Evolutionary conservation across 495 filamentous ascomycete genomes (phyloP).

Genomic region (Venustampulla echinocandica): DNA sequence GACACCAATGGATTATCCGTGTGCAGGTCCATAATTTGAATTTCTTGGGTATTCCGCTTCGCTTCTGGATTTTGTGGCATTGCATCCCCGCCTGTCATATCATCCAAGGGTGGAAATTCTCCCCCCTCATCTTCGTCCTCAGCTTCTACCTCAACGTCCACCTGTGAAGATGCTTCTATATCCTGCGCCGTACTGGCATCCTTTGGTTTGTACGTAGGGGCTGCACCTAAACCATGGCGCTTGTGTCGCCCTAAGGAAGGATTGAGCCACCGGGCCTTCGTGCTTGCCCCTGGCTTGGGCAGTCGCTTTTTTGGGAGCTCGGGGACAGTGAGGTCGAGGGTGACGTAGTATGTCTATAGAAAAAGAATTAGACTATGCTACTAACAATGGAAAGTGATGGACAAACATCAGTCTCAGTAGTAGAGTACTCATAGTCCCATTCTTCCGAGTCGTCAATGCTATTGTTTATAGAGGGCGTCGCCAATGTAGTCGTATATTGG

Average conservation of each 20-base stretch:
- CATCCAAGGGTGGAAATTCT: slow-evolving; percentile 12
- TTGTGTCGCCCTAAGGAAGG: slow-evolving; percentile 16
- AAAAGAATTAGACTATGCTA: background rate
- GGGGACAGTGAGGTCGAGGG: slow-evolving; percentile 45
- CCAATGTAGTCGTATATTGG: background rate
- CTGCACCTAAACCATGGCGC: slow-evolving; percentile 10
- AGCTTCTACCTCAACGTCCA: slow-evolving; percentile 13
- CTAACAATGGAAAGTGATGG: background rate
- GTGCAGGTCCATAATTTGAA: slow-evolving; percentile 80
- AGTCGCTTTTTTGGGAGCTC: slow-evolving; percentile 30
- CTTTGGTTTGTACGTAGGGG: background rate
- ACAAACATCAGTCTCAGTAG: slow-evolving; percentile 43
- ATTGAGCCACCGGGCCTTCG: slow-evolving; percentile 21
- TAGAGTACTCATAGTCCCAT: slow-evolving; percentile 52
- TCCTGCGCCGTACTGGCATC: slow-evolving; percentile 15
- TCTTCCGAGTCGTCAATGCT: slow-evolving; percentile 36
- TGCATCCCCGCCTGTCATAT: background rate
- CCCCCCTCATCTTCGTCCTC: slow-evolving; percentile 21
- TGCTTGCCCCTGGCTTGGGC: background rate
- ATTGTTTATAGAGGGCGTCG: background rate
- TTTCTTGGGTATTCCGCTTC: slow-evolving; percentile 20
- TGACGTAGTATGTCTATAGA: slow-evolving; percentile 45
- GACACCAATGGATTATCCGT: slow-evolving; percentile 60
- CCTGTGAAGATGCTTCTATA: background rate
- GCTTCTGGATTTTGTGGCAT: slow-evolving; percentile 14